Conservation (phyloP, 257 asterid species). For the Galeopsis tetrahit region DNA sequence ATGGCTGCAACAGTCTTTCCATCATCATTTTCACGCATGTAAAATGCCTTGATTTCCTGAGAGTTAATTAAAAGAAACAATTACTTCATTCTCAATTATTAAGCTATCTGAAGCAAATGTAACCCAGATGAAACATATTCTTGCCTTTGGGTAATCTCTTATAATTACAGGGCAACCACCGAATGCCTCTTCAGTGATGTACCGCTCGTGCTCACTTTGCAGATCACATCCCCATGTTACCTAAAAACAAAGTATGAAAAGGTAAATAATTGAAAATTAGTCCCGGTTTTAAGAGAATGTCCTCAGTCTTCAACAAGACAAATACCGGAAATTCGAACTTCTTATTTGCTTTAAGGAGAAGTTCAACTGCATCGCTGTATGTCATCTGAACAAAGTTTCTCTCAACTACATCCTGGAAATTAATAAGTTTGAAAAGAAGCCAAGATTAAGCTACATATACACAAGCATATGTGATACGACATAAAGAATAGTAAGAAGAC, state of each 20-base stretch:
- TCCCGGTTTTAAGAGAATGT: background rate
- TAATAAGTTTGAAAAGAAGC: constrained; percentile 32
- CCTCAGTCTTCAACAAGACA: constrained; percentile 16
- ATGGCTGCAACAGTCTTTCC: constrained; percentile 98
- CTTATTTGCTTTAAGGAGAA: constrained; percentile 73
- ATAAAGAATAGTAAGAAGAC: background rate
- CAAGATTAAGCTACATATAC: constrained; percentile 36
- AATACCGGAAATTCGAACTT: constrained; percentile 87
- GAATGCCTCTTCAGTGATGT: constrained; percentile 88
- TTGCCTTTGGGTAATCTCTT: constrained; percentile 97
- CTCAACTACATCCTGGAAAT: constrained; percentile 82
- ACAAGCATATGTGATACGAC: constrained; percentile 16
- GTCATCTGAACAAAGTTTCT: constrained; percentile 82
- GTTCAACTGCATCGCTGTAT: constrained; percentile 81
- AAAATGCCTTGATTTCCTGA: constrained; percentile 95
- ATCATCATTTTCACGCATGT: constrained; percentile 96
- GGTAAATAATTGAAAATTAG: constrained; percentile 11
- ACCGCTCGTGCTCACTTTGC: constrained; percentile 98
- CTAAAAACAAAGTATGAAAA: constrained; percentile 45
- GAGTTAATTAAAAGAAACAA: constrained; percentile 31
- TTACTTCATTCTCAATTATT: constrained; percentile 28
- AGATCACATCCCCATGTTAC: constrained; percentile 99
- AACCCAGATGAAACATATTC: constrained; percentile 18
- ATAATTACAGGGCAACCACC: constrained; percentile 93
- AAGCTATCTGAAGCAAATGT: constrained; percentile 12